Percentiles rank a stretch among this genome's conserved stretches.
Evolutionary conservation across 176 grass and related monocot species (phyloP).

Genomic region (Oryza nivara): DNA sequence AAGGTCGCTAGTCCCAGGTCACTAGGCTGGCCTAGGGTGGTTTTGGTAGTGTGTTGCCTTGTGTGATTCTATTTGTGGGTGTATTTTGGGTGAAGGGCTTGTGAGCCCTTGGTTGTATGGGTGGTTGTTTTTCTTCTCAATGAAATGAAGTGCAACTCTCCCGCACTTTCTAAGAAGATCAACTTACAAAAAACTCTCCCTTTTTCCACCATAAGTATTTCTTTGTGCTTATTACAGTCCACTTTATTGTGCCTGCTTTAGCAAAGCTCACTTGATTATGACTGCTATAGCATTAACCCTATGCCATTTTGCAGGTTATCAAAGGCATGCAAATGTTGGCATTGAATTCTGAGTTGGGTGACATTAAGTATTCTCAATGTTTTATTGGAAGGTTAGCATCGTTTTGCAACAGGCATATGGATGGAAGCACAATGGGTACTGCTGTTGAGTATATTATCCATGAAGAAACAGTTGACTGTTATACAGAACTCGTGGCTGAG

Average conservation of each 20-base stretch:
- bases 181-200: not conserved
- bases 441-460: conserved; percentile 34
- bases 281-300: conserved; percentile 24
- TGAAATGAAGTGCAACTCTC: too few species aligned
- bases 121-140: too few species aligned
- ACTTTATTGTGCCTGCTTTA: conserved; percentile 18
- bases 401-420: conserved; percentile 42
- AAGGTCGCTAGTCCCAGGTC: too few species aligned
- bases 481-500: conserved; percentile 50
- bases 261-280: conserved; percentile 3
- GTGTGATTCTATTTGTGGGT: too few species aligned
- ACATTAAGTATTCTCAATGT: conserved; percentile 58
- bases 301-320: conserved; percentile 52
- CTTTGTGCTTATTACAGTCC: too few species aligned
- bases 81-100: too few species aligned
- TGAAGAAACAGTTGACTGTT: conserved; percentile 22
- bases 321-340: conserved; percentile 47
- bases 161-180: too few species aligned
- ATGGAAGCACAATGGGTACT: conserved; percentile 37
- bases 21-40: too few species aligned
- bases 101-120: too few species aligned
- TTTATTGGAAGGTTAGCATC: conserved; percentile 58
- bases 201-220: not conserved
- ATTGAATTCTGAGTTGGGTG: conserved; percentile 39
- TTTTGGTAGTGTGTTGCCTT: too few species aligned